Evolutionary conservation across 2,329 filamentous ascomycete species (phyloP), one percentile per base, ranked within the genome.

Genomic region (Bertia moriformis): DNA sequence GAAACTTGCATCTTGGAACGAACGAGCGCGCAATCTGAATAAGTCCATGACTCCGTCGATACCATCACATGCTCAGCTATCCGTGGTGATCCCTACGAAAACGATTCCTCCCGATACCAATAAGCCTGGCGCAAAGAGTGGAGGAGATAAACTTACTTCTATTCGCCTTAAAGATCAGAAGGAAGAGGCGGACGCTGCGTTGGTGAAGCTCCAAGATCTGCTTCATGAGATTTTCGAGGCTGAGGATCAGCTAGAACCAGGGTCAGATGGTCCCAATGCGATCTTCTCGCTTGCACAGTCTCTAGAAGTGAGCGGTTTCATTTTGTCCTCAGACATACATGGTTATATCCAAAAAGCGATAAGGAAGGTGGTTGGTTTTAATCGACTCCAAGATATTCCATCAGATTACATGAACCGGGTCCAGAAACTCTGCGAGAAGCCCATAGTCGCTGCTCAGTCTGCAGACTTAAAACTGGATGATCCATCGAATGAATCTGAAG

Each of bases 371-470:
- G 64, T 71, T 29, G 57, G 62, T 3, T 63, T 66, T 39, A 66
- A 64, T 14, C 62, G 71, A 18, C 66, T 83, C 38, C 54, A 63
- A 10, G 65, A 71, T 44, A 65, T 82, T 24, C 66, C 76, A 1
- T 63, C 72, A 3, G 75, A 81, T 17, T 63, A 76, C 44, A 53
- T 83, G 4, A 60, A 65, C 38, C 64, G 73, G 19, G 52, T 82
- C 3, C 75, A 83, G 49, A 76, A 72, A 44, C 58, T 84, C 5
- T 79, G 76, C 45, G 75, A 82, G 48, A 63, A 62, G 17, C 62
- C 71, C 4, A 60, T 83, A 18, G 62, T 66, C 44, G 60, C 65
- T 38, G 63, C 73, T 0, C 68, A 72, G 43, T 64, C 65, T 20
- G 51, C 68, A 14, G 67, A 71, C 39, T 53, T 83, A 18, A 67